Evolutionary conservation across 805 yeast species (phyloP).

Genomic region (Starmerella kuoi): DNA sequence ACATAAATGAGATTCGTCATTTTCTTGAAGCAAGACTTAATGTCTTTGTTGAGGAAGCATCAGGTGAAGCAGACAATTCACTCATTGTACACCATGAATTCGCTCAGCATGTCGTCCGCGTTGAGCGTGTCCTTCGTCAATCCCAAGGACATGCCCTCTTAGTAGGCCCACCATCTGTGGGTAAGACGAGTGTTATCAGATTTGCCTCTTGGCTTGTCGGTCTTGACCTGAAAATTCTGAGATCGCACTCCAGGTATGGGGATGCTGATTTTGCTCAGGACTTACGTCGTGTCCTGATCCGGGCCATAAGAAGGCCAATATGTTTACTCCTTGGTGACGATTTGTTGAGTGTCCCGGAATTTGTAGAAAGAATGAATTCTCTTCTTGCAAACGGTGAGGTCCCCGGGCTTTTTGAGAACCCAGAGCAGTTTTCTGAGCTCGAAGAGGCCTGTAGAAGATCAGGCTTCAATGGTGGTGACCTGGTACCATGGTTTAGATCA

Average conservation of each 20-base stretch:
- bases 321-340: slow-evolving; percentile 77
- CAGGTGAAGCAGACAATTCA: slow-evolving; percentile 34
- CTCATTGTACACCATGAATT: slow-evolving; percentile 57
- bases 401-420: slow-evolving; percentile 72
- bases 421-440: slow-evolving; percentile 10
- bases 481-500: slow-evolving; percentile 59
- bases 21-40: slow-evolving; percentile 54
- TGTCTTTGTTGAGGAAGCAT: slow-evolving; percentile 68
- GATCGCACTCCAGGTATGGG: slow-evolving; percentile 42
- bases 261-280: slow-evolving; percentile 56
- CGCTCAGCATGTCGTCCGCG: slow-evolving; percentile 60
- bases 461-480: slow-evolving; percentile 34
- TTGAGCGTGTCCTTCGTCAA: slow-evolving; percentile 71
- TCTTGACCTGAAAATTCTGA: slow-evolving; percentile 44
- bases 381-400: slow-evolving; percentile 86
- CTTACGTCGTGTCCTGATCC: slow-evolving; percentile 42
- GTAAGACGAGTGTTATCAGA: slow-evolving; percentile 60
- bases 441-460: slow-evolving; percentile 11
- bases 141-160: slow-evolving; percentile 83
- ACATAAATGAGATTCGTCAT: slow-evolving; percentile 33
- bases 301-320: slow-evolving; percentile 26
- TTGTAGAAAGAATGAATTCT: slow-evolving; percentile 84
- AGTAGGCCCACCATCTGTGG: slow-evolving; percentile 73
- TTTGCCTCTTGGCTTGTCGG: slow-evolving; percentile 94
- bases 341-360: slow-evolving; percentile 58